Evolutionary conservation across 352 stramenopile species (phyloP).

Genomic region (Phytophthora vignae): DNA sequence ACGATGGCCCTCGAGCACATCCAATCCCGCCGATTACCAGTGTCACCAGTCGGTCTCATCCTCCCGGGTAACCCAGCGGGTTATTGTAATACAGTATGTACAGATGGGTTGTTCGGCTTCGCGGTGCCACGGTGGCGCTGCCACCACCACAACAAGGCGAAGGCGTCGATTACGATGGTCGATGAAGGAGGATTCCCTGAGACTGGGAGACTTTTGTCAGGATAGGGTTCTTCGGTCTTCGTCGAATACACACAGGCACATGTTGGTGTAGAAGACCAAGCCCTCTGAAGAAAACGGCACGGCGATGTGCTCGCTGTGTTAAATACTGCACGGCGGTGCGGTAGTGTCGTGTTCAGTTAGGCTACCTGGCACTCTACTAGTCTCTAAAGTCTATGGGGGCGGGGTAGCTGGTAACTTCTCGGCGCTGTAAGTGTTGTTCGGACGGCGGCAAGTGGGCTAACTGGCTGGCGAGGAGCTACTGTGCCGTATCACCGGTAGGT

Average conservation of each 20-base stretch:
- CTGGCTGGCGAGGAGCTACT: background rate
- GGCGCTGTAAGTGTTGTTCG: conserved; percentile 11
- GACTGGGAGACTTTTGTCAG: background rate
- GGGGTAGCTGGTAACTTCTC: conserved; percentile 13
- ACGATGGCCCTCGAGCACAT: background rate
- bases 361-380: conserved; percentile 17
- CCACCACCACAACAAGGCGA: too few relatives aligned
- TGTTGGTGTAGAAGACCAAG: background rate
- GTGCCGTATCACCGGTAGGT: conserved; percentile 31
- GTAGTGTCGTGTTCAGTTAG: conserved; percentile 29
- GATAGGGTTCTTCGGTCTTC: background rate
- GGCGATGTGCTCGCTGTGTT: background rate
- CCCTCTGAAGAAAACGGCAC: conserved; percentile 2
- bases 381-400: conserved; percentile 8
- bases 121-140: background rate
- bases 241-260: background rate
- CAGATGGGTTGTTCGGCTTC: too few relatives aligned
- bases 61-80: background rate
- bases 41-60: conserved; percentile 5
- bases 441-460: conserved; percentile 17
- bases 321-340: conserved; percentile 3
- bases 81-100: background rate
- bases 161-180: background rate
- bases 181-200: background rate
- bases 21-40: background rate